Evolutionary conservation across 345 rosid species (phyloP).

Genomic region (Arabidopsis thaliana): TAIR10.1 NC_003070.9:11238001-11238500

Average conservation of each 20-base stretch:
- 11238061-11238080: too few relatives aligned
- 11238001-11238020: too few relatives aligned
- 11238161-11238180: too few relatives aligned
- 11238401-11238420: background rate
- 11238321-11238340: background rate
- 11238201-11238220: too few relatives aligned
- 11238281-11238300: background rate
- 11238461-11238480: background rate
- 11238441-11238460: background rate
- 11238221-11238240: background rate
- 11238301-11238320: background rate
- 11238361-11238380: background rate
- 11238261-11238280: background rate
- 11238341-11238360: background rate
- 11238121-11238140: too few relatives aligned
- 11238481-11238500: background rate
- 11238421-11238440: too few relatives aligned
- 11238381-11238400: background rate
- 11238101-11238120: too few relatives aligned
- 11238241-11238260: background rate
- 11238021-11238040: too few relatives aligned
- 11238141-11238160: too few relatives aligned
- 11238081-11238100: too few relatives aligned
- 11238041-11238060: too few relatives aligned
- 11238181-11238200: too few relatives aligned